Base-by-base conservation (phyloP, 2,329 filamentous ascomycete species). In the Hypoxylon sp. region DNA sequence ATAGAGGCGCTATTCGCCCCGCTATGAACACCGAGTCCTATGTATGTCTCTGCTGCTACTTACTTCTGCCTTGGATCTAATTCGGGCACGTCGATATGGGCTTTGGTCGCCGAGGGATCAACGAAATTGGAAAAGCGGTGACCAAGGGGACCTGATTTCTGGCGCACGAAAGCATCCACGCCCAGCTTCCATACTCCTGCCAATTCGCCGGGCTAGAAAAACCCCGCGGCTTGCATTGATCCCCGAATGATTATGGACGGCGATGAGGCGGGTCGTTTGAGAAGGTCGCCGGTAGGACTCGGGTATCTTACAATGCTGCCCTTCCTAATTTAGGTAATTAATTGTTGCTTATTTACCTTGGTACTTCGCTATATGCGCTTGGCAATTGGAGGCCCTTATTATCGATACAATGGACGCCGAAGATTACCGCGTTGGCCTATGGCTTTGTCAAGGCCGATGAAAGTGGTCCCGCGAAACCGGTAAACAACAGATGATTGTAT, bases 241-340 rank as follows among this genome's bases (percentile, higher is more conserved):
- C 36, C 21, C 30, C 49, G 17, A 25, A 30, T 13, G 14, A 50
- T 2, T n/a, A 19, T 63, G 14, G 21, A 60, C 60, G 64, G 43
- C 60, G 60, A 67, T 19, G n/a, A 21, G 30, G 58, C 28, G 58
- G 63, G 38, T 34, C 30, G 43, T 17, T 30, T 9, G 17, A 23
- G 23, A 50, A 55, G 48, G 30, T 59, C 51, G 50, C 58, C 55
- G 60, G 30, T 11, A 13, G 19, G 43, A 46, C 7, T 53, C 49
- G 51, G 51, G 36, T 28, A 49, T 43, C 38, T 51, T 23, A n/a
- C 2, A 41, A 13, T 23, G 32, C n/a, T 50, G 13, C 30, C 21
- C 17, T 17, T 43, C 19, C 34, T 41, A 49, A 60, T 64, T 45
- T 30, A 23, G 2, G 28, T 19, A 32, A 55, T 49, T 55, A 5